Conservation (phyloP, 2,329 filamentous ascomycete species). For the Claviceps paspali region DNA sequence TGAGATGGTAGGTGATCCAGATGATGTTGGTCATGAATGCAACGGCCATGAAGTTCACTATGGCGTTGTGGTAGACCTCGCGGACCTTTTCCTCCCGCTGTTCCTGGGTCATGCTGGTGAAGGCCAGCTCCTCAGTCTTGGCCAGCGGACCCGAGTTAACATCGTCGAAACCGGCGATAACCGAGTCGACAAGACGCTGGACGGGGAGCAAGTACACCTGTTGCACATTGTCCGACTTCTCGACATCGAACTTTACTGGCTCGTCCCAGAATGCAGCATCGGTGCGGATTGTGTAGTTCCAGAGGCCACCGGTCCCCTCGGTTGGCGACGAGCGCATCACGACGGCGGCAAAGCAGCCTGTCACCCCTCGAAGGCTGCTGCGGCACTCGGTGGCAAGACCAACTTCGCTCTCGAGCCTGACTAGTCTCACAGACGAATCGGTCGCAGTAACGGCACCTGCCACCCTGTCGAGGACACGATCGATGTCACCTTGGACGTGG, state of each 20-base stretch:
- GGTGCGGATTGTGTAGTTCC: slow-evolving; percentile 76
- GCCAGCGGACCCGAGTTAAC: slow-evolving; percentile 23
- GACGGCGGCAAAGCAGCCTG: slow-evolving; percentile 56
- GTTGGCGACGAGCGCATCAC: slow-evolving; percentile 62
- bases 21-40: slow-evolving; percentile 68
- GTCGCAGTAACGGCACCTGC: slow-evolving; percentile 37
- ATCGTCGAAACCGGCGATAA: slow-evolving; percentile 45
- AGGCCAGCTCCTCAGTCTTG: slow-evolving; percentile 50
- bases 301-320: slow-evolving; percentile 49
- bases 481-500: slow-evolving; percentile 52
- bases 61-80: slow-evolving; percentile 49
- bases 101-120: slow-evolving; percentile 53
- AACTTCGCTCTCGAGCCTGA: slow-evolving; percentile 37
- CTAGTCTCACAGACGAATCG: slow-evolving; percentile 37
- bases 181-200: slow-evolving; percentile 60
- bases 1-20: slow-evolving; percentile 73
- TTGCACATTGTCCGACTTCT: slow-evolving; percentile 52
- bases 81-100: slow-evolving; percentile 53
- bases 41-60: slow-evolving; percentile 64
- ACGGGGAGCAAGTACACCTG: slow-evolving; percentile 67
- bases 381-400: slow-evolving; percentile 48
- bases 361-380: slow-evolving; percentile 49
- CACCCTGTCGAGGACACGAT: slow-evolving; percentile 50
- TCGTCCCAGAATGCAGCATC: slow-evolving; percentile 50
- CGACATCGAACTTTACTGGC: slow-evolving; percentile 45